phyloP scores from a whole-genome alignment of 495 filamentous ascomycete species.

The Trichoderma reesei region DNA sequence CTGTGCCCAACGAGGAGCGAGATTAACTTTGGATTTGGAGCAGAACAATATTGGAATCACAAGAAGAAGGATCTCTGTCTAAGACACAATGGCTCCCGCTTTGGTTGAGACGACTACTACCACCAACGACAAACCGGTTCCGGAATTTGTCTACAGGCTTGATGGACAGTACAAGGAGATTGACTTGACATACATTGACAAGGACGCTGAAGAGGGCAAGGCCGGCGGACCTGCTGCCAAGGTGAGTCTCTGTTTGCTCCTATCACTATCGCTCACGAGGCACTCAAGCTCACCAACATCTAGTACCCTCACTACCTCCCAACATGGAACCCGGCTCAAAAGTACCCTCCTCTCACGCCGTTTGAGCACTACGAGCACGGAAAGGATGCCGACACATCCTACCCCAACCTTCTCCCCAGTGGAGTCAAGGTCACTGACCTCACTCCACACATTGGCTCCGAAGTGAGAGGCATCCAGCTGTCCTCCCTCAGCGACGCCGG shows the following conservation, averaged over 20 bases:
- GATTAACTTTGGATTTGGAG: background rate
- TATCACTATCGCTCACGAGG: background rate
- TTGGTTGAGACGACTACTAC: slow-evolving; percentile 35
- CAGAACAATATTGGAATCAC: background rate
- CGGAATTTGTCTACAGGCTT: slow-evolving; percentile 23
- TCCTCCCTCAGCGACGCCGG: slow-evolving; percentile 53
- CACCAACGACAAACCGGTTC: slow-evolving; percentile 9
- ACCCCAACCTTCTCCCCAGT: slow-evolving; percentile 53
- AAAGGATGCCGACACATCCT: slow-evolving; percentile 56
- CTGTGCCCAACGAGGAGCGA: background rate
- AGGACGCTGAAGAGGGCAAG: slow-evolving; percentile 38
- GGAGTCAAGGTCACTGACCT: slow-evolving; percentile 45
- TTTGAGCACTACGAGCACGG: slow-evolving; percentile 69
- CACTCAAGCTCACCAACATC: slow-evolving; percentile 18
- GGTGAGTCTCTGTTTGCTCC: slow-evolving; percentile 20
- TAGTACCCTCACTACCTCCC: slow-evolving; percentile 71
- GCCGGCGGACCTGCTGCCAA: slow-evolving; percentile 35
- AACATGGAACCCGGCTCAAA: slow-evolving; percentile 51
- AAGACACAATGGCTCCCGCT: slow-evolving; percentile 42
- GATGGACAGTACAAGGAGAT: slow-evolving; percentile 56
- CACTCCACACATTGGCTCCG: slow-evolving; percentile 66
- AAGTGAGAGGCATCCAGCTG: slow-evolving; percentile 68
- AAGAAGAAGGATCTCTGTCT: background rate
- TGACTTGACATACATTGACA: slow-evolving; percentile 40
- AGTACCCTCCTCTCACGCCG: slow-evolving; percentile 56